Percentiles rank a stretch among this genome's conserved stretches.
Evolutionary conservation across 257 asterid species (phyloP).

Genomic region (Jacaranda copaia): DNA sequence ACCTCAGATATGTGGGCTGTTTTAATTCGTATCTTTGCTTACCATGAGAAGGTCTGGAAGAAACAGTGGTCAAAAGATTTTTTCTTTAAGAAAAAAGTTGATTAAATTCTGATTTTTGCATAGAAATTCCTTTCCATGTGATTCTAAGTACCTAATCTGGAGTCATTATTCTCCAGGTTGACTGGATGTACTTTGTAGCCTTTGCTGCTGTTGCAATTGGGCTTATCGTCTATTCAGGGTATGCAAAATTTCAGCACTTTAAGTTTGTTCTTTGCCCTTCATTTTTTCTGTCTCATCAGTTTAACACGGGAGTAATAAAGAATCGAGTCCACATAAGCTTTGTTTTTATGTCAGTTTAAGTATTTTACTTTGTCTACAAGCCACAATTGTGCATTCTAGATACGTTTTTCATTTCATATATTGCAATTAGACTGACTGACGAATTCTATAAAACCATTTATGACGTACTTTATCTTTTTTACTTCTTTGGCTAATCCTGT

Average conservation of each 20-base stretch:
- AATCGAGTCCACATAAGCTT: not conserved
- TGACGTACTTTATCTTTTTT: too few species aligned
- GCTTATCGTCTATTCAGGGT: constrained; percentile 82
- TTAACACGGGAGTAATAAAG: not conserved
- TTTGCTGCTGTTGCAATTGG: constrained; percentile 83
- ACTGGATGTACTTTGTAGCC: constrained; percentile 93
- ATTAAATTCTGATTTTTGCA: not conserved
- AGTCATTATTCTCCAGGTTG: constrained; percentile 67
- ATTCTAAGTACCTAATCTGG: constrained; percentile 9
- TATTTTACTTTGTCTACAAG: too few species aligned
- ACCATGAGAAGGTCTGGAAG: constrained; percentile 80
- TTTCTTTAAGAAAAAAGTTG: not conserved
- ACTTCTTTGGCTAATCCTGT: too few species aligned
- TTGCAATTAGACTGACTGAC: too few species aligned
- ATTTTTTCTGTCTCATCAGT: not conserved
- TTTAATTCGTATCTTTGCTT: constrained; percentile 85
- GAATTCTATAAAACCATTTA: too few species aligned
- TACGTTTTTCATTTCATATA: too few species aligned
- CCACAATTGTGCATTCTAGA: too few species aligned
- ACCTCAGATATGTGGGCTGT: constrained; percentile 99
- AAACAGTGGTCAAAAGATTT: not conserved
- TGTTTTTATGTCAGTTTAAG: too few species aligned
- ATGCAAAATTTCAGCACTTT: constrained; percentile 33
- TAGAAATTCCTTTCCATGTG: not conserved
- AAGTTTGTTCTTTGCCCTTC: not conserved